Conservation (phyloP, 169 alveolate species). For the Eimeria maxima region DNA sequence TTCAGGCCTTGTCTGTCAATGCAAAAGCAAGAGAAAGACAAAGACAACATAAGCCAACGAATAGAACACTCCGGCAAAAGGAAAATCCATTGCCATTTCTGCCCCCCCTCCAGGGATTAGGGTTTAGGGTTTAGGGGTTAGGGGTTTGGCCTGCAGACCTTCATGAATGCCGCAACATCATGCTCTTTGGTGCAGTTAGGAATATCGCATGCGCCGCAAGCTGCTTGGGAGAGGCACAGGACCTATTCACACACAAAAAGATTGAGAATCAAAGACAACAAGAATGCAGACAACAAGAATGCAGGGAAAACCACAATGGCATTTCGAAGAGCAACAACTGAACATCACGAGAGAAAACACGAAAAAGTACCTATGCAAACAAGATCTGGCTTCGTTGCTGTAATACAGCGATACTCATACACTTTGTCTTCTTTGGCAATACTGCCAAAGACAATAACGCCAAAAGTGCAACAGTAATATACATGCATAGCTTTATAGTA, state of each 20-base stretch:
- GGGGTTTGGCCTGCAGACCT: neutral
- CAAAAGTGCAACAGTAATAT: no score
- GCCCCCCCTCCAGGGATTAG: neutral
- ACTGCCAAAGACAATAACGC: no score
- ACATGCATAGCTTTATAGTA: no score
- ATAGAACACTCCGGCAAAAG: neutral
- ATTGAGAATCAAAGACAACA: neutral
- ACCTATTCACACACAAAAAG: neutral
- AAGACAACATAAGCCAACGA: neutral
- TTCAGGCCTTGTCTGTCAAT: slow-evolving; percentile 14
- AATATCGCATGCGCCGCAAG: slow-evolving; percentile 52
- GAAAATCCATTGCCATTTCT: neutral
- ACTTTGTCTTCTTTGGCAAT: no score
- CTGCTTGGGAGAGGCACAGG: slow-evolving; percentile 50
- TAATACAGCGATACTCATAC: no score
- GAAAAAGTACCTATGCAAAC: no score
- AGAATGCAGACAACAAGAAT: neutral
- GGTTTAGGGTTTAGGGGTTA: slow-evolving; percentile 1
- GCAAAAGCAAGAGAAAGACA: neutral
- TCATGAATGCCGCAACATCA: slow-evolving; percentile 68
- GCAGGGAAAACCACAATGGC: neutral
- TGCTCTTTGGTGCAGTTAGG: slow-evolving; percentile 50
- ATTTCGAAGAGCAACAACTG: no score
- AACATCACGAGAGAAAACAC: neutral
- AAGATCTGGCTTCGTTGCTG: no score